Percentiles rank a stretch among this genome's conserved stretches.
Conservation (phyloP, 2,329 filamentous ascomycete species). For the Talaromyces albobiverticillius region DNA sequence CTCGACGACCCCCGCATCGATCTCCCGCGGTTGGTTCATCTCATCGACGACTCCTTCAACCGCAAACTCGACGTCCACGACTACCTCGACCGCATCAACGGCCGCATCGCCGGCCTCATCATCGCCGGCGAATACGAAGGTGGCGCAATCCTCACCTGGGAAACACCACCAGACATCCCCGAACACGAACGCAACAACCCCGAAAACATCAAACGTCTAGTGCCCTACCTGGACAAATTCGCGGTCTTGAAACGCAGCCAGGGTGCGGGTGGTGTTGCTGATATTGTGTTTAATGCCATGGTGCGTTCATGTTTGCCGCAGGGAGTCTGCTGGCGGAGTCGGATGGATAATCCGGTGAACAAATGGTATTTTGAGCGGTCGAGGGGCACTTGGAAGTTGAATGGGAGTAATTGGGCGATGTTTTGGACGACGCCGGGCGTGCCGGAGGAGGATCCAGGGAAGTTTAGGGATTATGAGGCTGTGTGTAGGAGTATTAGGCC, state of each 20-base stretch:
- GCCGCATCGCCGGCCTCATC: slow-evolving; percentile 83
- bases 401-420: slow-evolving; percentile 89
- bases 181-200: slow-evolving; percentile 57
- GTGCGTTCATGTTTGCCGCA: slow-evolving; percentile 81
- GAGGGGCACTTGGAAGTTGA: slow-evolving; percentile 76
- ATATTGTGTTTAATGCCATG: slow-evolving; percentile 96
- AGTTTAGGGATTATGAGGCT: slow-evolving; percentile 67
- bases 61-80: slow-evolving; percentile 78
- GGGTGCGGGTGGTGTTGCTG: slow-evolving; percentile 86
- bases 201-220: slow-evolving; percentile 59
- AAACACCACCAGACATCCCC: slow-evolving; percentile 63
- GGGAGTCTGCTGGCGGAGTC: slow-evolving; percentile 88
- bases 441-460: slow-evolving; percentile 48
- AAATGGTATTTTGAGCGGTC: slow-evolving; percentile 99
- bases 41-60: slow-evolving; percentile 93
- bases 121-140: slow-evolving; percentile 97
- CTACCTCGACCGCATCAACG: slow-evolving; percentile 77
- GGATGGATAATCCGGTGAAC: slow-evolving; percentile 91
- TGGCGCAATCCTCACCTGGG: slow-evolving; percentile 92
- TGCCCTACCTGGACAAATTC: slow-evolving; percentile 97
- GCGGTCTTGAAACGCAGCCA: slow-evolving; percentile 86
- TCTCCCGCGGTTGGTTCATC: slow-evolving; percentile 72
- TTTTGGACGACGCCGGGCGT: slow-evolving; percentile 86
- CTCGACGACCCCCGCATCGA: slow-evolving; percentile 81
- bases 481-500: slow-evolving; percentile 65